Conservation (phyloP, 192 early-diverging fungal species). For the Funneliformis mosseae region DNA sequence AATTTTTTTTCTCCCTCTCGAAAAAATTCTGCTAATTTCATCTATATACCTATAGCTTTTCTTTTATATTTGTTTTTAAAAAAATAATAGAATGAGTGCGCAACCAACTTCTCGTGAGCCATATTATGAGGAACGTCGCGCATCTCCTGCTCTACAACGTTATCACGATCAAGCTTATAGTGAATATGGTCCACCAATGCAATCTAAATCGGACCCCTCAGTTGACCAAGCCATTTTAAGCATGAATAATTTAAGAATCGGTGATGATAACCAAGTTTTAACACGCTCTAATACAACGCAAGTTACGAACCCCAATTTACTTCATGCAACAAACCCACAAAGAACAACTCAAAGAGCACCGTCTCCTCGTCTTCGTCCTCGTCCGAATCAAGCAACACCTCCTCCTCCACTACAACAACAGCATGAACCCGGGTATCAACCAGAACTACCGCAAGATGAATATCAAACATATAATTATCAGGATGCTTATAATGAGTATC, state of each 20-base stretch:
- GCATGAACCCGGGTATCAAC: not conserved
- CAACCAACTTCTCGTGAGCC: not conserved
- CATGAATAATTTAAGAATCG: not conserved
- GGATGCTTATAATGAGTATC: not conserved
- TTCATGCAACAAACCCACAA: not conserved
- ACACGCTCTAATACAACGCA: not conserved
- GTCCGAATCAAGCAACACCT: not conserved
- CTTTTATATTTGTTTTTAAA: not conserved
- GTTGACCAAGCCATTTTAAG: not conserved
- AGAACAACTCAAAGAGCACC: not conserved
- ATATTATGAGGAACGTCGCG: conserved; percentile 7
- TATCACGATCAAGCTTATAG: not conserved
- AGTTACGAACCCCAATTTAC: not conserved
- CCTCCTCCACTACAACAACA: not conserved
- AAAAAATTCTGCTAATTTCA: not conserved
- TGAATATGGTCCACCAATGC: not conserved
- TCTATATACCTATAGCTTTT: not conserved
- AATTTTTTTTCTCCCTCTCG: no score
- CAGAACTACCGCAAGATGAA: not conserved
- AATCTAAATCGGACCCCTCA: not conserved
- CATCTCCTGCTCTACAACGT: not conserved
- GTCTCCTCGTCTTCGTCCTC: conserved; percentile 13
- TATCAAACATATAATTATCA: not conserved
- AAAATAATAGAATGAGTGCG: not conserved
- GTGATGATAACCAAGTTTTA: not conserved